Base-by-base conservation (phyloP, 257 asterid species). In the Capsicum baccatum region DNA sequence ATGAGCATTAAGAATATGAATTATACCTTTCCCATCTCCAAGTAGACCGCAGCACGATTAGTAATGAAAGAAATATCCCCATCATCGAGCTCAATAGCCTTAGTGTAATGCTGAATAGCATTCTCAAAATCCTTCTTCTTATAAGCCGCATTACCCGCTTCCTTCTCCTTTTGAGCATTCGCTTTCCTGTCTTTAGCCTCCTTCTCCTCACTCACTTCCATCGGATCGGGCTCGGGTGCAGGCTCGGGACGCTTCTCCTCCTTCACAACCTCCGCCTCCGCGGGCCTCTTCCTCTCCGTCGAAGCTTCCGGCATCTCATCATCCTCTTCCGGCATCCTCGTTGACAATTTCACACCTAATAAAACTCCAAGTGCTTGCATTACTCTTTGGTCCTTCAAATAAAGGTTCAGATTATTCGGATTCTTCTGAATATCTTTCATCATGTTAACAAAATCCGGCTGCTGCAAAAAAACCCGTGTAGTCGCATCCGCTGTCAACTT, bases 11-110 rank as follows among this genome's bases (percentile, higher is more conserved):
- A 48, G 7, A 12, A 59, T 52, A 5, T 6, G 33, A 10, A 11
- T 42, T 8, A 80, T 92, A 95, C 99, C 99, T 93, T 96, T 71
- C 95, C 97, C 94, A 92, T 96, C 87, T 96, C 99, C 86, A 96
- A 76, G 92, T 92, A 96, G 13, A 96, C 99, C 16, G 99, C 99
- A 37, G 99, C 99, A 3, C 99, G 93, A 17, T 96, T 96, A 2
- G 99, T 96, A 37, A 94, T 86, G 88, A 92, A 96, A 2, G 99
- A 96, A 13, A 96, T 90, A 83, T 96, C 99, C 74, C 88, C 97
- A 59, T 92, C 97, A 44, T 92, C 92, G 10, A 92, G 93, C 52
- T 96, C 97, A 70, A 92, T 73, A 2, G 99, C 99, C 86, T 92
- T 92, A 0, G 93, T 64, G 37, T 96, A 96, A 83, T 89, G 94